Base-by-base conservation (phyloP, 1,284 basidiomycete species). In the Microbotryum saponariae region DNA sequence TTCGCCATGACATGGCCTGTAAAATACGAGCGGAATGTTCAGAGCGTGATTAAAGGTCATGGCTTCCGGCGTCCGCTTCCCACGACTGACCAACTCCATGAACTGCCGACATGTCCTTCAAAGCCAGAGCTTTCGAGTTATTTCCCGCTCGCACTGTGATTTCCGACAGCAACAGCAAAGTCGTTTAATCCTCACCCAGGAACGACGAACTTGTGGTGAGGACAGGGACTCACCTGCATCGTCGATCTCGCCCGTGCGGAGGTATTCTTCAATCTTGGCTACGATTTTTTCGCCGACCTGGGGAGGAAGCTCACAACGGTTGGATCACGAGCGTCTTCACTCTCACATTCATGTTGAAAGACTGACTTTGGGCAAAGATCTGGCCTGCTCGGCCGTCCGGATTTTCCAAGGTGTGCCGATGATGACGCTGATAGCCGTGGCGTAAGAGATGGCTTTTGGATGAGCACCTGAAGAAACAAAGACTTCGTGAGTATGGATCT, bases 41-140 rank as follows among this genome's bases (percentile, higher is more conserved):
- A 42, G 37, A 6, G 37, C 16, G 14, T 42, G 37, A 12, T 14
- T 4, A 6, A 9, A 18, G 5, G 14, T 12, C 2, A 16, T 6
- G 14, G 5, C 12, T 42, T 42, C 9, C 37, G 14, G 16, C 31
- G 31, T 9, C 12, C 37, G 37, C 10, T 42, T 16, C 37, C 37
- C 37, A 10, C 12, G 80, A 85, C n/a, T 77, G 78, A 8, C 87
- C 88, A 44, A 90, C 83, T 8, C 87, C 85, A 58, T 90, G 83
- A 62, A 89, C 76, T 2, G 79, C 78, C n/a, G 80, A 78, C 66
- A 90, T 86, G 0, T 77, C 71, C 0, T 79, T 79, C 3, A 89
- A 78, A 0, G 82, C 74, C 51, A 77, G 74, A 72, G 82, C 88
- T 44, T 85, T 81, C 18, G 54, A 25, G n/a, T 61, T 51, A 23